Base-by-base conservation (phyloP, 345 rosid species). In the Alliaria petiolata region DNA sequence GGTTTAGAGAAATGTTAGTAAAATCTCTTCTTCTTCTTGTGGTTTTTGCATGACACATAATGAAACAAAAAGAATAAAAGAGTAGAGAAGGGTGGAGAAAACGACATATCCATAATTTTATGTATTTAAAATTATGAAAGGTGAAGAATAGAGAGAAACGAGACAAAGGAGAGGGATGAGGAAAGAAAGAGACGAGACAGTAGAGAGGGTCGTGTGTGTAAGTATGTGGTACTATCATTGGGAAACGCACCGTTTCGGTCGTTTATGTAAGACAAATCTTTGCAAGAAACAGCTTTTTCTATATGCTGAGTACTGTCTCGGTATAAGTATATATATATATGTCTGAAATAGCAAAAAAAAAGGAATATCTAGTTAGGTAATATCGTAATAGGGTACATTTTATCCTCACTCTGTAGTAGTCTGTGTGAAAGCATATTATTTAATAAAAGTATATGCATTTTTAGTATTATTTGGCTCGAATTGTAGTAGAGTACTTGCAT, bases 141-240 rank as follows among this genome's bases (percentile, higher is more conserved):
- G 70, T 72, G 69, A 61, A 53, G 30, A 17, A 53, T 44, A 43
- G 39, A 62, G 63, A 45, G 64, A 45, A 72, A 72, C 13, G 58
- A 55, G 70, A 72, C 76, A 72, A 64, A 64, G 8, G 22, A 63
- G 70, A 64, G 7, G 70, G 71, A 64, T 55, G 71, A 44, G 12
- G 70, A 72, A 45, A 8, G 77, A 72, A 35, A 72, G 77, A 36
- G 77, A 72, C 77, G 65, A 35, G 77, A 55, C 77, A 55, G 13
- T 40, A 26, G 25, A 62, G 12, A 20, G 70, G 35, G 64, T 54
- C 76, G 76, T 71, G n/a, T n/a, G 76, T 71, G 75, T 40, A 40
- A 2, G 11, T 70, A 49, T 70, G 69, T 52, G 22, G 58, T 43
- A 64, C 25, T 14, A 55, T 64, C 77, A 55, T 64, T 17, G 77